Evolutionary conservation across 2,329 filamentous ascomycete genomes (phyloP), one percentile per base, ranked within the genome.

Genomic region (Karstenula rhodostoma): DNA sequence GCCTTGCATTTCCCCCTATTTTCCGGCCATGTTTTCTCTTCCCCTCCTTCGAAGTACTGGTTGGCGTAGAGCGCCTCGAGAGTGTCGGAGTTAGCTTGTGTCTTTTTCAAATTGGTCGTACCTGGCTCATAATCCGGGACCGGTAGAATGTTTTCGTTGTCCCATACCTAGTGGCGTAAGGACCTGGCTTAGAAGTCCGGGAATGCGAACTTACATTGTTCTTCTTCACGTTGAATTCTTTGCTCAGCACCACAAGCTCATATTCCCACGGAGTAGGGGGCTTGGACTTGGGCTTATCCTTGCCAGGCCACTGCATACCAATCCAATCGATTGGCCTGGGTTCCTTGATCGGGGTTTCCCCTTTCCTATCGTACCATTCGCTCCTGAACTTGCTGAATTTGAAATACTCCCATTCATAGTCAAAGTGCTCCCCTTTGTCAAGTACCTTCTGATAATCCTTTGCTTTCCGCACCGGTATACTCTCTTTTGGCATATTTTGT

Each of bases 221-320:
- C 22, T 59, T 59, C 44, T 50, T 59, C 23, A 19, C 19, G 46
- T 59, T 59, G 22, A 44, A 33, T 9, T 56, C 57, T 42, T 49
- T 22, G n/a, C 33, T 44, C 22, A 59, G 33, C 32, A 59, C 17
- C 10, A 59, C 43, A 23, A 56, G 29, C 35, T 59, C 57, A 23
- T 59, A 59, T 22, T 56, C 51, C 57, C 57, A 59, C 17, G 57
- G 57, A 42, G 49, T 59, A 3, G 50, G 57, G 23, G 50, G 49
- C 7, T 35, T 42, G 3, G 23, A 27, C 17, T 25, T n/a, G 13
- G 33, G 13, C 4, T 43, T 49, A 35, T 43, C 19, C 9, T 43
- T 12, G 4, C 57, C 57, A 13, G 57, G 57, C 50, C 50, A 59
- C 33, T 59, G 57, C 50, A 47, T 50, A 49, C 42, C 12, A n/a